Percentiles rank a stretch among this genome's conserved stretches.
These are phyloP conservation scores for Cystofilobasidium ferigula DNA, from an alignment of 768 basidiomycete genomes.

Conservation along the genomic window DNA sequence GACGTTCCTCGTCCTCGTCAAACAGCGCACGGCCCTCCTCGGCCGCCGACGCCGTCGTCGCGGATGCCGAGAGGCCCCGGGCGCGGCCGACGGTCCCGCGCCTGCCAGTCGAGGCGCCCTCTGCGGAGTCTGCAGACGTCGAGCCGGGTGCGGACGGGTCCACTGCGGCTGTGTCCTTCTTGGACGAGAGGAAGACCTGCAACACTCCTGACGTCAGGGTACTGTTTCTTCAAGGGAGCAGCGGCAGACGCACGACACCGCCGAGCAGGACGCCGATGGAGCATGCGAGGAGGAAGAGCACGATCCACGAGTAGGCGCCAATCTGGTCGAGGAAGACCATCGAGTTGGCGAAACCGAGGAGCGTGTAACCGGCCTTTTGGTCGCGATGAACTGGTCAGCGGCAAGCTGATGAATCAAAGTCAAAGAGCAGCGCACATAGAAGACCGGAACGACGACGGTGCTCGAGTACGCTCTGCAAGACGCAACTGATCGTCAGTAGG, in stretches of 20 bases:
- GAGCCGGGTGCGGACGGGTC: neutral
- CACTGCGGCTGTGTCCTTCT: conserved; percentile 4
- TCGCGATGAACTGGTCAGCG: no score
- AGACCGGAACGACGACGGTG: conserved; percentile 24
- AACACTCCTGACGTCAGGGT: neutral
- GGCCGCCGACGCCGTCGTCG: neutral
- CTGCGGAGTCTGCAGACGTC: neutral
- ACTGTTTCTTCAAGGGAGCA: neutral
- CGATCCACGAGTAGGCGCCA: conserved; percentile 13
- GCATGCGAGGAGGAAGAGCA: conserved; percentile 12
- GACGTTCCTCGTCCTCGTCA: conserved; percentile 9
- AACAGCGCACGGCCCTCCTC: conserved; percentile 21
- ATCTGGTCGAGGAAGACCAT: neutral
- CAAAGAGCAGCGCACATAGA: no score
- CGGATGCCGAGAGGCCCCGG: neutral
- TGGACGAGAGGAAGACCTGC: conserved; percentile 14
- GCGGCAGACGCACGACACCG: conserved; percentile 10
- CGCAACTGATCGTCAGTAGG: no score
- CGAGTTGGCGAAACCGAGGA: conserved; percentile 21
- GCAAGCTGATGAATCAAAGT: no score
- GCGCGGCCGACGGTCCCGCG: neutral
- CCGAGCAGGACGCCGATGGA: conserved; percentile 13
- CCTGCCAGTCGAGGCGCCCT: neutral
- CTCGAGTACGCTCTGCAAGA: conserved; percentile 14
- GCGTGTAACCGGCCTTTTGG: conserved; percentile 22